A percentile compares a stretch with the other conserved stretches of the same genome.
phyloP scores from a whole-genome alignment of 2,329 filamentous ascomycete species.

The Fusarium sp. region DNA sequence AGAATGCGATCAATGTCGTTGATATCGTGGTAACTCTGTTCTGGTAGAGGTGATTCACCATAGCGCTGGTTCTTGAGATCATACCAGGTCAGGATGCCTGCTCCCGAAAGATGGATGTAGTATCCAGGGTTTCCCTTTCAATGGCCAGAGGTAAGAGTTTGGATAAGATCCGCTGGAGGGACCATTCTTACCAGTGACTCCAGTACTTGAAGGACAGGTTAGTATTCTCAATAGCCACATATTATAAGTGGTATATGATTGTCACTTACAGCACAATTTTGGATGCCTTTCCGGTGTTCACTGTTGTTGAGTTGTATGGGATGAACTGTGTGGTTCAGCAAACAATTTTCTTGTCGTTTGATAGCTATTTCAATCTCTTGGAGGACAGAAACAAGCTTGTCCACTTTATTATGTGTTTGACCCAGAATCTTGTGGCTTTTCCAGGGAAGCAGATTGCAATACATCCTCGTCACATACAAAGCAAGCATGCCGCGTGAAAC shows the following conservation, averaged over 20 bases:
- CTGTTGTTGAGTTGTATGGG: not conserved
- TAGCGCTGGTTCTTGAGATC: conserved; percentile 53
- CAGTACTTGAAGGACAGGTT: conserved; percentile 47
- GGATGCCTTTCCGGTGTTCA: conserved; percentile 45
- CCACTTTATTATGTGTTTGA: too few species aligned
- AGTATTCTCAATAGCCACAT: not conserved
- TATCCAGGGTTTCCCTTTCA: conserved; percentile 56
- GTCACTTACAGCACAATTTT: conserved; percentile 55
- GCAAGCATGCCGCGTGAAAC: not conserved
- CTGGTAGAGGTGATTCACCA: conserved; percentile 55
- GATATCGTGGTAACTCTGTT: conserved; percentile 66
- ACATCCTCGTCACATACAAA: not conserved
- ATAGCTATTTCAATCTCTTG: not conserved
- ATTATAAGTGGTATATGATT: not conserved
- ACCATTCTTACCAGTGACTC: conserved; percentile 52
- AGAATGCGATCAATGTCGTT: conserved; percentile 65
- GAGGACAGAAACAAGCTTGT: rapidly evolving
- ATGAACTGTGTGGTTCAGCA: not conserved
- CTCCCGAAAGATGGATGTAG: conserved; percentile 62
- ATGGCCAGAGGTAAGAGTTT: conserved; percentile 51
- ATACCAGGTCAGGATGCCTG: conserved; percentile 58
- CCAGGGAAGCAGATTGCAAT: not conserved
- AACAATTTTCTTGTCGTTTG: too few species aligned
- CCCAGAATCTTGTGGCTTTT: not conserved
- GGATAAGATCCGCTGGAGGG: rapidly evolving